A percentile compares a stretch with the other conserved stretches of the same genome.
Conservation (phyloP, 2,329 filamentous ascomycete species). For the Leptographium flavum region DNA sequence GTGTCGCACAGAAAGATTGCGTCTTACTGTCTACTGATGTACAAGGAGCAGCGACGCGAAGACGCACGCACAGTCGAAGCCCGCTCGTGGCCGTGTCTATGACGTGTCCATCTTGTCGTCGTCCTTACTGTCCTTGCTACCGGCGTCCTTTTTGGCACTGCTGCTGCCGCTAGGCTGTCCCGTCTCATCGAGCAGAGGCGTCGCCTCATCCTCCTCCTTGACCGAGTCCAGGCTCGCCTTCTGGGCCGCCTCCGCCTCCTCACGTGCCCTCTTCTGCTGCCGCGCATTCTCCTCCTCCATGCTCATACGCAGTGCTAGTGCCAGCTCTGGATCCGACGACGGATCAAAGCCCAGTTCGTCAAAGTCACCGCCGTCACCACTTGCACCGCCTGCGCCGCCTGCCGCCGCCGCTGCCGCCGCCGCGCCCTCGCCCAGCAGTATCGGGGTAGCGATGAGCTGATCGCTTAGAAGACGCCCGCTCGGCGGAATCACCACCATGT, state of each 20-base stretch:
- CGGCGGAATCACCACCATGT: constrained; percentile 80
- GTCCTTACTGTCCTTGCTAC: constrained; percentile 31
- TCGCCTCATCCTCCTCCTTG: constrained; percentile 61
- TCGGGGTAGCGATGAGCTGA: constrained; percentile 76
- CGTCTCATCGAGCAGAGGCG: constrained; percentile 46
- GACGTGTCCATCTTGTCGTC: constrained; percentile 86
- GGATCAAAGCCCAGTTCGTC: constrained; percentile 80
- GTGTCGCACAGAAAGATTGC: background rate
- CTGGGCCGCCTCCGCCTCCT: constrained; percentile 48
- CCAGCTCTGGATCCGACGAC: constrained; percentile 81
- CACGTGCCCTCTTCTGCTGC: constrained; percentile 70
- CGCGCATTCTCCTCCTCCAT: constrained; percentile 96
- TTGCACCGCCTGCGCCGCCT: constrained; percentile 41
- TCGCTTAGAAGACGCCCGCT: constrained; percentile 88
- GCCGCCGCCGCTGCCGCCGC: constrained; percentile 40
- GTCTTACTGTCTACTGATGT: constrained; percentile 7
- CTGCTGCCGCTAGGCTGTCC: constrained; percentile 45
- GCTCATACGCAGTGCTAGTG: constrained; percentile 88
- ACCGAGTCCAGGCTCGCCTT: constrained; percentile 52
- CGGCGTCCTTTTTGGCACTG: constrained; percentile 30
- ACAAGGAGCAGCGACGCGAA: background rate
- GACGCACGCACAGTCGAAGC: background rate
- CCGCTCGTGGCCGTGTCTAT: constrained; percentile 23
- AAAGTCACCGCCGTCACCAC: constrained; percentile 49
- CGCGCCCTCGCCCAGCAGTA: constrained; percentile 68